Percentiles rank a stretch among this genome's conserved stretches.
Conservation (phyloP, 768 basidiomycete genomes). For the Panellus pusillus region DNA sequence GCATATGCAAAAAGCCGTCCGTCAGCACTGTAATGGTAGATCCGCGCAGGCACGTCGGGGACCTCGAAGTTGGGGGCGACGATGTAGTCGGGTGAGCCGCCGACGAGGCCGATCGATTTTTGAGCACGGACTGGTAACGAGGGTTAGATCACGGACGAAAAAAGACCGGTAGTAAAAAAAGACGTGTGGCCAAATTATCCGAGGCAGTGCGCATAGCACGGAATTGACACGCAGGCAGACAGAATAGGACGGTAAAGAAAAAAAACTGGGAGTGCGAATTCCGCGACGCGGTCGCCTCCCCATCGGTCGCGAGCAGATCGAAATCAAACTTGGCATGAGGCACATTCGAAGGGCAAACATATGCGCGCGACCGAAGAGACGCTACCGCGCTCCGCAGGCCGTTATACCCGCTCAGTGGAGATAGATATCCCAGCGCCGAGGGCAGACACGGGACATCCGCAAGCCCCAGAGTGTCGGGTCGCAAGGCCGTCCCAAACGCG, state of each 20-base stretch:
- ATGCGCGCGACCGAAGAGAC: no score
- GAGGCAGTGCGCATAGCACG: neutral
- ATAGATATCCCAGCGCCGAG: neutral
- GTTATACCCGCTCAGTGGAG: neutral
- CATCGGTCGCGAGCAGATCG: no score
- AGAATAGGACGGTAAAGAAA: no score
- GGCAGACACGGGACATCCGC: neutral
- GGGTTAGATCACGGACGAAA: slow-evolving; percentile 16
- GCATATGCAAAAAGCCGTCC: slow-evolving; percentile 88
- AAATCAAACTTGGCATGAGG: no score
- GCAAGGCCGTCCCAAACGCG: no score
- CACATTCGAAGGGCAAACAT: no score
- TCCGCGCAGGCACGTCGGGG: slow-evolving; percentile 73
- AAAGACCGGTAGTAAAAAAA: neutral
- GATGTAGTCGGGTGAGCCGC: slow-evolving; percentile 75
- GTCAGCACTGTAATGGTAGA: slow-evolving; percentile 80
- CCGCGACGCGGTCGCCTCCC: neutral
- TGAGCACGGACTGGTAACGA: slow-evolving; percentile 78
- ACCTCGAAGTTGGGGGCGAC: slow-evolving; percentile 60
- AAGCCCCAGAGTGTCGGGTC: no score
- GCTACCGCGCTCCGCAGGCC: no score
- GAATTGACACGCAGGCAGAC: neutral
- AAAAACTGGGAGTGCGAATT: no score
- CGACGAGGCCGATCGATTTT: slow-evolving; percentile 86
- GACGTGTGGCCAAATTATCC: slow-evolving; percentile 16